These are phyloP conservation scores for Saturnispora kantuleensis DNA, from an alignment of 805 yeast genomes.

Conservation along the genomic window DNA sequence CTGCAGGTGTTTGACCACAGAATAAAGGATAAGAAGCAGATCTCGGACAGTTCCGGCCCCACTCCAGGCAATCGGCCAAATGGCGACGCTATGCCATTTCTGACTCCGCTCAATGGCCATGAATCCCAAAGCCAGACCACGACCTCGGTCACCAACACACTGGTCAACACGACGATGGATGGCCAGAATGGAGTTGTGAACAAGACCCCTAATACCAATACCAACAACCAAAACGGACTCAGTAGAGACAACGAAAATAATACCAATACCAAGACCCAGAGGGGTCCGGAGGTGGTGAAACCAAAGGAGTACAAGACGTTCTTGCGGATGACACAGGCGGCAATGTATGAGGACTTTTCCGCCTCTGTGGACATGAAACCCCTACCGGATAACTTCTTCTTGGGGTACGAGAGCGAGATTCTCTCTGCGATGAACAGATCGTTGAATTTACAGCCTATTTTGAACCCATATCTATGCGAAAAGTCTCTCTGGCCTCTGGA, in stretches of 20 bases:
- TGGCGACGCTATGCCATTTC: too few relatives aligned
- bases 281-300: slow-evolving; percentile 24
- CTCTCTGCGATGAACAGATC: slow-evolving; percentile 70
- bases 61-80: not conserved
- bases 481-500: slow-evolving; percentile 35
- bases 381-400: slow-evolving; percentile 69
- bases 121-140: not conserved
- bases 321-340: slow-evolving; percentile 68
- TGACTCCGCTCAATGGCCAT: too few relatives aligned
- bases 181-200: not conserved
- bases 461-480: slow-evolving; percentile 52
- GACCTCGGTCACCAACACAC: not conserved
- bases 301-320: slow-evolving; percentile 74
- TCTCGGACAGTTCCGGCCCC: not conserved
- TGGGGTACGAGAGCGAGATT: slow-evolving; percentile 83
- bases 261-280: not conserved
- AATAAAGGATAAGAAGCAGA: slow-evolving; percentile 24
- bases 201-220: not conserved
- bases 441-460: slow-evolving; percentile 61
- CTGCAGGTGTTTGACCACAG: slow-evolving; percentile 84
- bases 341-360: slow-evolving; percentile 76
- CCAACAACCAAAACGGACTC: not conserved
- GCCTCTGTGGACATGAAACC: slow-evolving; percentile 72
- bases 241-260: not conserved
- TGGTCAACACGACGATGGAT: not conserved